These are phyloP conservation scores for Leccinum fibrillosum DNA, from an alignment of 768 basidiomycete species.

Conservation along the genomic window DNA sequence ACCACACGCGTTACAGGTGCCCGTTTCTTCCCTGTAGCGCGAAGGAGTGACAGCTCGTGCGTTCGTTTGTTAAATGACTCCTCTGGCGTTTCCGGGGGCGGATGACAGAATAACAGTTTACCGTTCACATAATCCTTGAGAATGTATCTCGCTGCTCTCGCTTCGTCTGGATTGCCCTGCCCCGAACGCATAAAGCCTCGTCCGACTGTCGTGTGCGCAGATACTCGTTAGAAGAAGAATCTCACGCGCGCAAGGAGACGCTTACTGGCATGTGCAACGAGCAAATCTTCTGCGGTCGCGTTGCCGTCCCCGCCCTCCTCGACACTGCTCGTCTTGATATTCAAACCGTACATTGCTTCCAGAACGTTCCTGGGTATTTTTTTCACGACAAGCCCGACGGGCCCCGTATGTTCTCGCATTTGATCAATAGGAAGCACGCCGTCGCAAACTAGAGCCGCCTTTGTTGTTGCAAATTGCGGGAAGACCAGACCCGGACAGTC, in stretches of 20 bases:
- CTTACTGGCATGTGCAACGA: conserved; percentile 92
- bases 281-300: conserved; percentile 72
- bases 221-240: conserved; percentile 14
- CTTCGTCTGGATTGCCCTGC: conserved; percentile 96
- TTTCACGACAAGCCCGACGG: conserved; percentile 70
- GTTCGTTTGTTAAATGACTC: conserved; percentile 74
- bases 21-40: conserved; percentile 75
- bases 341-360: conserved; percentile 88
- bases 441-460: conserved; percentile 93
- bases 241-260: conserved; percentile 14
- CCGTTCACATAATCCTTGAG: conserved; percentile 98
- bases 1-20: conserved; percentile 85
- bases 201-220: conserved; percentile 57
- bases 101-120: conserved; percentile 85
- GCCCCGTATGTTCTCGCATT: conserved; percentile 89
- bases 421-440: conserved; percentile 98
- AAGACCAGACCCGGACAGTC: conserved; percentile 99
- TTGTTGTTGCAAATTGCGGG: conserved; percentile 96
- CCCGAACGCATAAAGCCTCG: conserved; percentile 91
- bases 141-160: conserved; percentile 86
- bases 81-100: conserved; percentile 70
- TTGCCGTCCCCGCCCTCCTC: conserved; percentile 87
- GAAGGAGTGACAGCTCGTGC: conserved; percentile 55
- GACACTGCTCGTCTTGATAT: conserved; percentile 54
- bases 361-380: conserved; percentile 79